Base-by-base conservation (phyloP, 2,329 filamentous ascomycete species). In the Scedosporium apiospermum region DNA sequence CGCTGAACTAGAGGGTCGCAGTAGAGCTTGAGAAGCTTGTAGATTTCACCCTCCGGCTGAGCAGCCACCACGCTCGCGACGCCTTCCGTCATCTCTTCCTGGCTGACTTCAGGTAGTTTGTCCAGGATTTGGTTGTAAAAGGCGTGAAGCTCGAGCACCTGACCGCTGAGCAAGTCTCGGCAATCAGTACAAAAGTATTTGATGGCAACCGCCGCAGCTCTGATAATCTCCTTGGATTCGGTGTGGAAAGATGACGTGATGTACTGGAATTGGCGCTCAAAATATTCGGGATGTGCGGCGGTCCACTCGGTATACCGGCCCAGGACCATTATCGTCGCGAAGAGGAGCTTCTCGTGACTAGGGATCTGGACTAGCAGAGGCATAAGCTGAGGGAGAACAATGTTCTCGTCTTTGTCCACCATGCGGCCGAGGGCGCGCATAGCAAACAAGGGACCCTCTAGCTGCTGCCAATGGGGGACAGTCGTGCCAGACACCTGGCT, bases 281-380 rank as follows among this genome's bases (percentile, higher is more conserved):
- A 81, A 57, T 93, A 96, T 64, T 97, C 91, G 0, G 93, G 91
- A 70, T 99, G 95, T 58, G 91, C 87, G 4, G 95, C 87, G 0
- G 96, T 99, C 95, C 95, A 99, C 74, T 98, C 93, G 0, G 96
- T 99, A 72, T 99, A 99, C 65, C 95, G 85, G 44, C 92, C 95
- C 23, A 99, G 83, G 3, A 96, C 93, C 92, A 99, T 97, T 70
- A 98, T 96, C 5, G 93, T 93, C 65, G 96, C 93, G 75, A 99
- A 99, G 6, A 93, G 91, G n/a, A 99, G 84, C 78, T 98, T 99
- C 75, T 98, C 91, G 70, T 99, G 95, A 70, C 90, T 88, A 0
- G 95, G 95, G 65, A 99, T 96, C 71, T 96, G 90, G 10, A 96
- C 91, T 65, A 99, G 86, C 63, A 99, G 81, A 18, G 93, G 93